Evolutionary conservation across 176 grass and related monocot species (phyloP).

Genomic region (Microstegium vimineum): DNA sequence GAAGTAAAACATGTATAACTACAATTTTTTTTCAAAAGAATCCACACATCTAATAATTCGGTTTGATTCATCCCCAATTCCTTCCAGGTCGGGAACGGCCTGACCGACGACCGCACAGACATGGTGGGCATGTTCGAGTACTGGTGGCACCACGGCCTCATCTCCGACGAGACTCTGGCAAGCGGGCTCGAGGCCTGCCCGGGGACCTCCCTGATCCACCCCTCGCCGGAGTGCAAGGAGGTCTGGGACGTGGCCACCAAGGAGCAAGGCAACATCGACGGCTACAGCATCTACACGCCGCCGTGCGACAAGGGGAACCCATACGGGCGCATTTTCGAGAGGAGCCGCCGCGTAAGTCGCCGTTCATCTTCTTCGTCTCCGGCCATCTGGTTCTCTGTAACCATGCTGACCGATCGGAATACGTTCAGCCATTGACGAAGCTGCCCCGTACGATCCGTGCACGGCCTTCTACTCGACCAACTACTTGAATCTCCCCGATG

Average conservation of each 20-base stretch:
- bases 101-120: conserved; percentile 1
- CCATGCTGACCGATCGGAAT: too few species aligned
- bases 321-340: not conserved
- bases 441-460: not conserved
- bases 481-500: not conserved
- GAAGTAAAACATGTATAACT: too few species aligned
- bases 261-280: not conserved
- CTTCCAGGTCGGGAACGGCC: conserved; percentile 25
- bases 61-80: not conserved
- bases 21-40: too few species aligned
- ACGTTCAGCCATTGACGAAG: not conserved
- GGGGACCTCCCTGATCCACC: not conserved
- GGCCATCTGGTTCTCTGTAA: too few species aligned
- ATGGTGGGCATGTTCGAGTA: conserved; percentile 16
- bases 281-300: not conserved
- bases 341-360: not conserved
- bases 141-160: conserved; percentile 34
- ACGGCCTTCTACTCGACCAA: not conserved
- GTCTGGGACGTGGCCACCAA: not conserved
- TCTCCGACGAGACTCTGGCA: not conserved
- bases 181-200: not conserved
- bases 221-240: not conserved
- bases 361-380: too few species aligned
- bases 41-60: too few species aligned
- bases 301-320: not conserved